Evolutionary conservation across 306 rosid genomes (phyloP), one percentile per base, ranked within the genome.

Genomic region (Glycyrrhiza uralensis): DNA sequence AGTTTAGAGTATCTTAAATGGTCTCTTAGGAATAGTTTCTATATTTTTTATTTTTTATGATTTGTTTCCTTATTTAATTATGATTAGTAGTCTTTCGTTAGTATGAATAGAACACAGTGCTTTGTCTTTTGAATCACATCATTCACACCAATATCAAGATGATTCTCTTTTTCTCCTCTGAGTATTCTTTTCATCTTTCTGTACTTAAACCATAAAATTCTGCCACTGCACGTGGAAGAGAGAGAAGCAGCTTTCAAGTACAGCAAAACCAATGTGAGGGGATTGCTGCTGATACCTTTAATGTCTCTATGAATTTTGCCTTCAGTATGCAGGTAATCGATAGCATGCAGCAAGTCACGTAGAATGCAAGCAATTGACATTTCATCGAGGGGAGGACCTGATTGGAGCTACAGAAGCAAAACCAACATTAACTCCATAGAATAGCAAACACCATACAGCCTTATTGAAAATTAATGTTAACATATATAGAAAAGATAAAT

Each of bases 221-320:
- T 15, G 23, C 8, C 23, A 44, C 56, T 44, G 5, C n/a, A 44
- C 52, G 28, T 26, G 13, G 50, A 75, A 36, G 59, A 39, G 52
- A 7, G 23, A 28, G 23, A 78, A 54, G 4, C 66, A 63, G 51
- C 18, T 64, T 61, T 33, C 7, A 77, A 61, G 71, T 35, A 54
- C 51, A 15, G 15, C 18, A 77, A 74, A 45, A 23, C 29, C 26
- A 76, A 70, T n/a, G 20, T n/a, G 2, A 64, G 2, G 19, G 35
- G 50, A 28, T 60, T 59, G 67, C 17, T 11, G 61, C 41, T 33
- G 44, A 76, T 62, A 95, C 99, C 99, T 91, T 95, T 95, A 52
- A 95, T 85, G 81, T 95, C 99, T 80, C 99, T 83, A 81, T 95
- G 99, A 75, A 95, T 95, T 81, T 95, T 95, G 72, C 99, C 97